These are phyloP conservation scores for Suillus subluteus DNA, from an alignment of 768 basidiomycete genomes.

Conservation along the genomic window DNA sequence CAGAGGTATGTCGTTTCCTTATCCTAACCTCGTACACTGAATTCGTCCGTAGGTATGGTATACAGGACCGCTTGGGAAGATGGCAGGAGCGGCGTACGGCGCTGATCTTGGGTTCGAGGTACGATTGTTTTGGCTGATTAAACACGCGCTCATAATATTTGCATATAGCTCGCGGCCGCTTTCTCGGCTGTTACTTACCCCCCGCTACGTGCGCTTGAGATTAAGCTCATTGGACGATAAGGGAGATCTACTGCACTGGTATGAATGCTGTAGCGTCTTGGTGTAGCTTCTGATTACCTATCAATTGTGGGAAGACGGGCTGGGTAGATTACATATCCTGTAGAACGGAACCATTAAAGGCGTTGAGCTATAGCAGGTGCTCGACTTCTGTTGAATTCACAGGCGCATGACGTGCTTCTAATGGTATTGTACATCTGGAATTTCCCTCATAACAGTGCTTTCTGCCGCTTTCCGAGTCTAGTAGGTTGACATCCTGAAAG, in stretches of 20 bases:
- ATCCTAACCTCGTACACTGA: not conserved
- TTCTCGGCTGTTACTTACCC: slow-evolving; percentile 52
- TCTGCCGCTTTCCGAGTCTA: not conserved
- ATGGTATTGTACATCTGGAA: not conserved
- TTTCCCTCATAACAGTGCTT: not conserved
- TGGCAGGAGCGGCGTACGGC: slow-evolving; percentile 41
- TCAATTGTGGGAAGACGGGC: not conserved
- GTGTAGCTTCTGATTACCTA: not conserved
- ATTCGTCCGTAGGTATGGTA: slow-evolving; percentile 43
- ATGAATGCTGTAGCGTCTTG: not conserved
- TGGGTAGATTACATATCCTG: not conserved
- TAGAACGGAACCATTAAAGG: not conserved
- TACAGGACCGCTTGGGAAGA: slow-evolving; percentile 49
- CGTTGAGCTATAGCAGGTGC: not conserved
- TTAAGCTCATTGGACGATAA: slow-evolving; percentile 44
- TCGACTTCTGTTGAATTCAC: not conserved
- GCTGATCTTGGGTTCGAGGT: slow-evolving; percentile 59
- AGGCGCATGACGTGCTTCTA: not conserved
- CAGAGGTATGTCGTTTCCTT: slow-evolving; percentile 34
- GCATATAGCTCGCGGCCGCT: slow-evolving; percentile 42
- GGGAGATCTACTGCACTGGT: not conserved
- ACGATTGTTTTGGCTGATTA: slow-evolving; percentile 13
- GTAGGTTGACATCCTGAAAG: not conserved
- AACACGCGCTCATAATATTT: not conserved
- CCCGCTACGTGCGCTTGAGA: slow-evolving; percentile 52